These are phyloP conservation scores for Aspergillus bertholletiae DNA, from an alignment of 495 filamentous ascomycete genomes.

Conservation along the genomic window DNA sequence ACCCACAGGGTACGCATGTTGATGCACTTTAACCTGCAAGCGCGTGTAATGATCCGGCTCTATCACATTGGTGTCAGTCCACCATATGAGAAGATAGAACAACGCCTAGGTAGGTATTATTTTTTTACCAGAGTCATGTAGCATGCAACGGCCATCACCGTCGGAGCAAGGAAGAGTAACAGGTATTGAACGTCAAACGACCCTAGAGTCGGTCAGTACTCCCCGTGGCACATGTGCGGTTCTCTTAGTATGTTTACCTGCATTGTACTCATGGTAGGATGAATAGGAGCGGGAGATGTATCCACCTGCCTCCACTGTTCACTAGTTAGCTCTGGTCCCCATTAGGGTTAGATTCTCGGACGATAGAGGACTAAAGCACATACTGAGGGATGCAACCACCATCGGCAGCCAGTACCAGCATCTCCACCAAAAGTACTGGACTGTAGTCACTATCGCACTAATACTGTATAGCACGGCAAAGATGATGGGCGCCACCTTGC, in stretches of 20 bases:
- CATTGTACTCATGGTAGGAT: neutral
- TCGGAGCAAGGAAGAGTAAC: conserved; percentile 36
- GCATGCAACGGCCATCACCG: conserved; percentile 51
- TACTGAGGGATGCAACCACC: conserved; percentile 42
- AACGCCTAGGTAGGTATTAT: no score
- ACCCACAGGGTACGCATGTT: conserved; percentile 41
- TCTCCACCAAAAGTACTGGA: conserved; percentile 39
- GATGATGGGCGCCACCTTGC: conserved; percentile 41
- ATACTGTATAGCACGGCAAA: conserved; percentile 47
- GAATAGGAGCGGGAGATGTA: conserved; percentile 40
- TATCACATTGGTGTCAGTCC: conserved; percentile 31
- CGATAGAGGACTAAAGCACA: no score
- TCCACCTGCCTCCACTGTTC: conserved; percentile 42
- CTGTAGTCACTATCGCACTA: conserved; percentile 29
- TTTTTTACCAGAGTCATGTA: conserved; percentile 31
- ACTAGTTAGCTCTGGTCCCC: neutral
- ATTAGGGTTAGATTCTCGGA: neutral
- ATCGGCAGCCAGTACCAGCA: conserved; percentile 45
- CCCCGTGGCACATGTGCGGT: no score
- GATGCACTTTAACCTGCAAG: neutral
- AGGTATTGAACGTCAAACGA: conserved; percentile 33
- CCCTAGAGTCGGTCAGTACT: neutral
- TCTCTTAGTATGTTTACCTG: neutral
- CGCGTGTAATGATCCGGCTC: neutral
- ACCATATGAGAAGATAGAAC: conserved; percentile 51